These are phyloP conservation scores for Paramecium primaurelia DNA, from an alignment of 73 alveolate genomes.

Conservation along the genomic window DNA sequence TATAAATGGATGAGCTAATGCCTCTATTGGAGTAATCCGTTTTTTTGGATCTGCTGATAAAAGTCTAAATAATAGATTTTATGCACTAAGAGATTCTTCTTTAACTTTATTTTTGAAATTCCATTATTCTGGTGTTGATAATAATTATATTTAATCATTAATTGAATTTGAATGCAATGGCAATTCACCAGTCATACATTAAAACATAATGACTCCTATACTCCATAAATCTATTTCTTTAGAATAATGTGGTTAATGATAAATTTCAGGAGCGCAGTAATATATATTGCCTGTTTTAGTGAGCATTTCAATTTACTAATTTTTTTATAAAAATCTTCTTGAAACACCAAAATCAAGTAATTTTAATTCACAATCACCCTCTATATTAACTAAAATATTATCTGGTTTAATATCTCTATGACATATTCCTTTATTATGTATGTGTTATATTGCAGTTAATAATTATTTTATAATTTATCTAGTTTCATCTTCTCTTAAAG, in stretches of 20 bases:
- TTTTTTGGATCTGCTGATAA: neutral
- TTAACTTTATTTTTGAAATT: neutral
- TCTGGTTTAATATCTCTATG: constrained; percentile 62
- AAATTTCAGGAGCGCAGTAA: constrained; percentile 41
- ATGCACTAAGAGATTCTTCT: neutral
- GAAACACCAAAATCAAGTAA: constrained; percentile 45
- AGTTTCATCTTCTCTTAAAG: constrained; percentile 18
- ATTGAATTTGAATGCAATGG: neutral
- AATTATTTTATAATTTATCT: constrained; percentile 13
- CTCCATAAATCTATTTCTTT: constrained; percentile 25
- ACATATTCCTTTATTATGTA: constrained; percentile 48
- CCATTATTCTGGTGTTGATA: neutral
- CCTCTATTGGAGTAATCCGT: constrained; percentile 78
- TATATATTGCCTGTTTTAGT: constrained; percentile 23
- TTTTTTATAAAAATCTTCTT: neutral
- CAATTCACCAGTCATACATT: neutral
- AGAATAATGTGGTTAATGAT: neutral
- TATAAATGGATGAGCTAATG: constrained; percentile 84
- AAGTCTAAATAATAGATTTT: neutral
- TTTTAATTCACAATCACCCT: neutral
- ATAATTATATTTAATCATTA: neutral
- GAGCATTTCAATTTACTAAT: neutral
- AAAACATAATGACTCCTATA: constrained; percentile 1
- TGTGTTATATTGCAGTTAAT: neutral
- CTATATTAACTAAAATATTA: constrained; percentile 45